Evolutionary conservation across 306 rosid species (phyloP).

Genomic region (Lagenaria siceraria): DNA sequence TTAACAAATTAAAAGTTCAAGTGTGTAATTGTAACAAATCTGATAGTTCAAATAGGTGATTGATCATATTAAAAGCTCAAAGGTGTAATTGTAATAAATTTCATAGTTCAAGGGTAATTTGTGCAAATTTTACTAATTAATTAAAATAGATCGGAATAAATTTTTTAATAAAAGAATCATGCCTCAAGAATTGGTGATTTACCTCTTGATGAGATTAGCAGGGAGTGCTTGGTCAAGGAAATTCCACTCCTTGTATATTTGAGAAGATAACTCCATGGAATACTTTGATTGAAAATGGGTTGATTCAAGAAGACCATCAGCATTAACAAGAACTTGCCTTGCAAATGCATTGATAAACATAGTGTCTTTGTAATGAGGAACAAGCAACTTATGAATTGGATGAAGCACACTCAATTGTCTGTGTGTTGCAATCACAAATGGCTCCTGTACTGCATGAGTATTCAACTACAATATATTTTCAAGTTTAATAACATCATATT

Average conservation of each 20-base stretch:
- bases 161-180: too few species aligned
- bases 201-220: conserved; percentile 59
- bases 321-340: conserved; percentile 50
- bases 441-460: conserved; percentile 73
- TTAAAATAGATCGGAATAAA: too few species aligned
- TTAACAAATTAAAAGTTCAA: too few species aligned
- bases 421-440: conserved; percentile 60
- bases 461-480: conserved; percentile 25
- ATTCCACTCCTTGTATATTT: conserved; percentile 52
- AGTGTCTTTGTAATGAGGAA: conserved; percentile 77
- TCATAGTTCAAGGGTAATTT: too few species aligned
- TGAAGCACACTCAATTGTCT: conserved; percentile 74
- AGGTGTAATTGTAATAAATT: too few species aligned
- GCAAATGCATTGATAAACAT: conserved; percentile 76
- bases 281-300: conserved; percentile 52
- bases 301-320: conserved; percentile 49
- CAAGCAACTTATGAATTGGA: conserved; percentile 61
- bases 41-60: too few species aligned
- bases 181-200: too few species aligned
- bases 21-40: too few species aligned
- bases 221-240: conserved; percentile 75
- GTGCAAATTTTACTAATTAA: too few species aligned
- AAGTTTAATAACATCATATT: too few species aligned
- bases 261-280: conserved; percentile 60
- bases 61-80: too few species aligned